phyloP scores from a whole-genome alignment of 345 rosid species.

The Ceriops decandra region DNA sequence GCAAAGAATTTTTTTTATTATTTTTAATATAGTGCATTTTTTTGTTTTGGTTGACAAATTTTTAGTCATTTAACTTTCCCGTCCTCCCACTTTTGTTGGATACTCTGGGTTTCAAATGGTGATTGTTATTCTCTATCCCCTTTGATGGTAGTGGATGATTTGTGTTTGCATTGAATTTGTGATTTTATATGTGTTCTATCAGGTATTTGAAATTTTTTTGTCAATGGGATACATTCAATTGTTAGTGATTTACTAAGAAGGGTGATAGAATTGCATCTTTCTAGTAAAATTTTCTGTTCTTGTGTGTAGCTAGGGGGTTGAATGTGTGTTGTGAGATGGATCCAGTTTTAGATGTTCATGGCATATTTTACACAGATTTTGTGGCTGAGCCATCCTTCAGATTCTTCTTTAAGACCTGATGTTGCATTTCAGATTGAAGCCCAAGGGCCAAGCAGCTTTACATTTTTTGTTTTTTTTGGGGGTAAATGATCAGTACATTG shows the following conservation, averaged over 20 bases:
- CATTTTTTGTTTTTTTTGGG: not conserved
- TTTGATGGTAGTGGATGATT: slow-evolving; percentile 16
- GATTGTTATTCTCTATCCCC: not conserved
- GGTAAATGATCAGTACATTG: not conserved
- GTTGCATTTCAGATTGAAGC: not conserved
- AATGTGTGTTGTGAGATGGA: too few species aligned
- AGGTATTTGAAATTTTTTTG: not conserved
- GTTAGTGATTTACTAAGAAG: too few species aligned
- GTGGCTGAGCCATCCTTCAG: too few species aligned
- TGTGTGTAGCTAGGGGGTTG: too few species aligned
- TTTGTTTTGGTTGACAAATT: slow-evolving; percentile 16
- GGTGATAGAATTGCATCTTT: too few species aligned
- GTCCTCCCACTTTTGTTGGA: too few species aligned
- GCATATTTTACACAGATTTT: too few species aligned
- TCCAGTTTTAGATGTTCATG: too few species aligned
- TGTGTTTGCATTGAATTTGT: not conserved
- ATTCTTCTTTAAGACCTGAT: too few species aligned
- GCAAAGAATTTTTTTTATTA: not conserved
- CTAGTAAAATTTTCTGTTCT: too few species aligned
- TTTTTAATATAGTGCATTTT: slow-evolving; percentile 11
- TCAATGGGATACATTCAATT: not conserved
- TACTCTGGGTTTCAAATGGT: slow-evolving; percentile 14
- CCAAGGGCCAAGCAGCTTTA: not conserved
- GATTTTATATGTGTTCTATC: not conserved
- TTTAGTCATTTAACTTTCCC: slow-evolving; percentile 9